Conservation (phyloP, 208 protist genomes). For the Leishmania amazonensis region DNA sequence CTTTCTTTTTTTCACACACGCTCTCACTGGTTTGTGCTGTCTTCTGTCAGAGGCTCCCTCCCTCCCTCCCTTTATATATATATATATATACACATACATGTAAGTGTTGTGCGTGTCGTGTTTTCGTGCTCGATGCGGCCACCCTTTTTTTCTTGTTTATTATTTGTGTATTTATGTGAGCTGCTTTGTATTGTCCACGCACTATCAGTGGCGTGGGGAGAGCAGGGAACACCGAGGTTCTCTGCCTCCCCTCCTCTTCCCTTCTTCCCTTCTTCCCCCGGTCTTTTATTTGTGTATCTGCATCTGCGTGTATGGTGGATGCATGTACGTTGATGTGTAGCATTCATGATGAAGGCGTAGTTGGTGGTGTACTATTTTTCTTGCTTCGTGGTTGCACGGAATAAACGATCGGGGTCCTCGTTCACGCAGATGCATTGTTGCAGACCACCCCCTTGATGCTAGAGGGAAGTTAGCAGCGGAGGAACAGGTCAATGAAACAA, state of each 20-base stretch:
- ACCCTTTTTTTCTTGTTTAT: neutral
- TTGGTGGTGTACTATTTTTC: neutral
- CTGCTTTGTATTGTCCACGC: neutral
- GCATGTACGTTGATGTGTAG: neutral
- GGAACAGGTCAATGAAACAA: neutral
- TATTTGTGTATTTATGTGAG: neutral
- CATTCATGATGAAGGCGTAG: neutral
- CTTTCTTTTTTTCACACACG: neutral
- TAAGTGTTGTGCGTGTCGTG: neutral
- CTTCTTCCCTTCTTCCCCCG: neutral
- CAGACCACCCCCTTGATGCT: neutral
- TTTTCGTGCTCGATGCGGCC: neutral
- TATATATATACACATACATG: neutral
- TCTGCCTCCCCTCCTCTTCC: neutral
- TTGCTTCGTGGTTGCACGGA: neutral
- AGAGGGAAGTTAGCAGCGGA: neutral
- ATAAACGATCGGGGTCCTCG: neutral
- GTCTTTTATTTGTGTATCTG: slow-evolving; percentile 2
- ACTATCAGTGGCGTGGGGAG: neutral
- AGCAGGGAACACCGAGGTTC: neutral
- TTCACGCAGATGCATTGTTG: neutral
- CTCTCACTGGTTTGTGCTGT: neutral
- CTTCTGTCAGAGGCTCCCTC: neutral
- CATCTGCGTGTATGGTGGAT: neutral
- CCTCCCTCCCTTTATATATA: neutral